Conservation (phyloP, 306 rosid species). For the Ceratonia siliqua region DNA sequence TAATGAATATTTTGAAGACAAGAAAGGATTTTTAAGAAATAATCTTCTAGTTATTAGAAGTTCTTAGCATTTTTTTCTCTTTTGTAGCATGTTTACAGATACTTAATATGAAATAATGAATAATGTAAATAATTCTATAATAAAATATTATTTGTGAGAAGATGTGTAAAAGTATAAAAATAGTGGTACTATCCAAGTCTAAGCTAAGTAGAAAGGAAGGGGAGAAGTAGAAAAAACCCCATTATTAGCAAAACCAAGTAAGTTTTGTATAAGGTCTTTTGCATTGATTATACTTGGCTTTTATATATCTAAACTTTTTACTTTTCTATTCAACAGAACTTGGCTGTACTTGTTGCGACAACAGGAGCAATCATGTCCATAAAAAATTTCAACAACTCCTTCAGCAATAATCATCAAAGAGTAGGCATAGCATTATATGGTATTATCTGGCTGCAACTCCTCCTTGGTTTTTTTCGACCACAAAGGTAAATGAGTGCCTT, state of each 20-base stretch:
- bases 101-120: too few species aligned
- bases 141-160: too few species aligned
- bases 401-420: constrained; percentile 77
- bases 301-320: neutral
- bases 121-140: too few species aligned
- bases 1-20: constrained; percentile 56
- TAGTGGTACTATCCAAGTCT: too few species aligned
- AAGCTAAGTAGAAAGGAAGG: constrained; percentile 18
- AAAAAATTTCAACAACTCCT: constrained; percentile 71
- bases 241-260: neutral
- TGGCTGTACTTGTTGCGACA: constrained; percentile 68
- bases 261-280: neutral
- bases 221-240: neutral
- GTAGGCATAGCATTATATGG: constrained; percentile 75
- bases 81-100: too few species aligned
- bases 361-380: constrained; percentile 77
- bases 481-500: constrained; percentile 44
- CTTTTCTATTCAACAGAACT: constrained; percentile 44
- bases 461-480: constrained; percentile 68
- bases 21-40: constrained; percentile 39
- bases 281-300: neutral
- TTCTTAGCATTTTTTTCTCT: too few species aligned
- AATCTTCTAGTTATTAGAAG: constrained; percentile 18
- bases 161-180: too few species aligned
- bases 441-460: constrained; percentile 67